Evolutionary conservation across 805 yeast genomes (phyloP), one percentile per base, ranked within the genome.

Genomic region (Pichia exigua): DNA sequence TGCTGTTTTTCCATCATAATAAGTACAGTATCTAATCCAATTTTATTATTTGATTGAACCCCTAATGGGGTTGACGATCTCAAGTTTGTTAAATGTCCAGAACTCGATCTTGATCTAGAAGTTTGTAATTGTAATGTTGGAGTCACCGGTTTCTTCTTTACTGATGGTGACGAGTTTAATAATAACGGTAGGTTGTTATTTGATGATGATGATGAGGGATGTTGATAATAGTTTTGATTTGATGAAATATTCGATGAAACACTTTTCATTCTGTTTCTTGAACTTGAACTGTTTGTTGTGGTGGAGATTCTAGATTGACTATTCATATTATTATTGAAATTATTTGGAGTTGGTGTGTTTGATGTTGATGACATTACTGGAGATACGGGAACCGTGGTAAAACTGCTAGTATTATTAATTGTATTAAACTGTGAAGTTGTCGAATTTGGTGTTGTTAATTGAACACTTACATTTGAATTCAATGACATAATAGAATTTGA

Each of bases 401-500:
- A 42, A 28, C 39, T 35, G 6, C 3, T n/a, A 35, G 20, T 7
- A 35, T 35, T 35, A 32, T 32, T 32, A 35, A 6, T 35, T 17
- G 12, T 2, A 35, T 17, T 35, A 35, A n/a, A 35, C 11, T 35
- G 39, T 26, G 42, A 45, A 21, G 45, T 47, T n/a, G 49, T 24
- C 0, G 52, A 20, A 5, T 54, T 44, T 8, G 64, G 61, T 1
- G 62, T 61, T 20, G 28, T 49, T 24, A 56, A 61, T 11, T 59
- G 54, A 38, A 57, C 52, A 7, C 63, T 58, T 1, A 59, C 50
- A 9, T 55, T 49, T 10, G 68, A 64, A 30, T 50, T 58, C 39
- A 63, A 38, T 2, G 68, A 65, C 13, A 60, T 59, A 11, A 62
- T 60, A 5, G 69, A 65, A 47, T 55, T 61, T 3, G 69, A 59